Evolutionary conservation across 306 rosid species (phyloP), one percentile per base, ranked within the genome.

Genomic region (Arachis hypogaea): DNA sequence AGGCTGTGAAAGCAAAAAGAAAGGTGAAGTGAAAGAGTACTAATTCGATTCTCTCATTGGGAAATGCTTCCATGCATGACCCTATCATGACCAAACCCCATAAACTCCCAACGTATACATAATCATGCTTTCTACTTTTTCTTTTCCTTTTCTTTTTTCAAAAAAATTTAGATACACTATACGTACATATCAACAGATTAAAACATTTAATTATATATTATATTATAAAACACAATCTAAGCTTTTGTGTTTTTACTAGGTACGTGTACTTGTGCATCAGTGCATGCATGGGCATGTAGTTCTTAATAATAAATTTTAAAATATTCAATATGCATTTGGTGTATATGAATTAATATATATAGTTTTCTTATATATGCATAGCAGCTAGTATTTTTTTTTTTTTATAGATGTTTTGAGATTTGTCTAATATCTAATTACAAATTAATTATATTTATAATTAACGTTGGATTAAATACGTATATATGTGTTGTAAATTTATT

Each of bases 21-120:
- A 90, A 85, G 87, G 84, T 16, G 60, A 52, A 64, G 38, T n/a
- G 60, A 46, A 64, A 29, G 92, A 80, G 90, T 86, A 85, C 91
- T 88, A 89, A 89, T 89, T 91, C 96, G 96, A 93, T 91, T 91
- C 97, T 90, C 90, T 83, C 88, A 81, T 90, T 83, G 96, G 93
- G 89, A 87, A 89, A 82, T 88, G 97, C 92, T 91, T 89, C 92
- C 96, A 89, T 93, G 96, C 98, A 90, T 83, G 68, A 80, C 76
- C 83, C 63, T 47, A 33, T 47, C 12, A 56, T 80, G 73, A 83
- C 80, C 85, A 73, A 77, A 75, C 80, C 81, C 81, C 79, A 73
- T 55, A 33, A 59, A 74, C 73, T 38, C 75, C 66, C 58, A 85
- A 79, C 85, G 82, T 88, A 70, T 85, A 63, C 78, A 69, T 66